Base-by-base conservation (phyloP, 1,139 yeast species). In the Lodderomyces theae region DNA sequence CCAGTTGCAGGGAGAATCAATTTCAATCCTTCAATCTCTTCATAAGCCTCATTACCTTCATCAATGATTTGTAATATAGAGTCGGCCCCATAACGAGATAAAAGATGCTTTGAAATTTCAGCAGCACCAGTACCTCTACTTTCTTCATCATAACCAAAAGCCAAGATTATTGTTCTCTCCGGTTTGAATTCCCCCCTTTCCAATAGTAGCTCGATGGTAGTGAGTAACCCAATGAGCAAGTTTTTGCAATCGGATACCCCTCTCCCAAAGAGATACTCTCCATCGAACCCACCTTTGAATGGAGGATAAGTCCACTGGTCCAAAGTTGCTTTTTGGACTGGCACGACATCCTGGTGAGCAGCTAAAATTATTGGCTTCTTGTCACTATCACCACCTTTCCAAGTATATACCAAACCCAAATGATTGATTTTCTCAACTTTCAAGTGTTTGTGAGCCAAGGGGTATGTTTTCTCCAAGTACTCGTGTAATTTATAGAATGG, bases 1-100 rank as follows among this genome's bases (percentile, higher is more conserved):
- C 70, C 74, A 5, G 76, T 69, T 3, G 73, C 74, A 2, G 87
- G 83, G 29, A 74, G 54, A 4, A 84, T 83, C 48, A 79, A 63
- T 51, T 67, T 69, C 39, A 64, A 52, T 5, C 79, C 80, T 43
- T 69, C 72, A 9, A 63, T 51, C 8, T 62, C 69, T 2, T 58
- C 46, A 35, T 53, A 54, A 0, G 70, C 66, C 5, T 48, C 49
- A 30, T 61, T 62, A 18, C 80, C 80, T 56, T 74, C 79, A 51
- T 74, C 79, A 38, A 72, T 58, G 26, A 74, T 57, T 31, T 68
- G 69, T 41, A 62, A 60, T 16, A 74, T 44, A 0, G 77, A 69
- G 36, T 74, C 61, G 4, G 52, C 50, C 1, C 79, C 79, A 44
- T 64, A 71, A 22, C 55, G 47, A 3, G 57, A 46, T n/a, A 54